These are phyloP conservation scores for Diophrys appendiculata DNA, from an alignment of 73 alveolate genomes.

Conservation along the genomic window DNA sequence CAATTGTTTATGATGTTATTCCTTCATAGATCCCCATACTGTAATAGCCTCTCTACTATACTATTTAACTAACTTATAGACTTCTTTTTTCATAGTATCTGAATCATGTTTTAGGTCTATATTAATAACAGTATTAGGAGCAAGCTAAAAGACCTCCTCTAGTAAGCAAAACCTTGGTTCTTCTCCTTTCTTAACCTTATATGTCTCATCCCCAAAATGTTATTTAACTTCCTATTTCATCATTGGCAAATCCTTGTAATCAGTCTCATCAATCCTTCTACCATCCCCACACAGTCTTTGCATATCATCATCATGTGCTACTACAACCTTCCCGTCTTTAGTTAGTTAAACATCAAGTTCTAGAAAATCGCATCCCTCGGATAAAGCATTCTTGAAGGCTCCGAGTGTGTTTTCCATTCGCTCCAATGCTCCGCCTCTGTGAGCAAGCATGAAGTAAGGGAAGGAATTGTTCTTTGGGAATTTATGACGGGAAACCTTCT, in stretches of 20 bases:
- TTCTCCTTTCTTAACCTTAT: conserved; percentile 3
- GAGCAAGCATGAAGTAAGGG: conserved; percentile 15
- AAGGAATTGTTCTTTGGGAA: neutral
- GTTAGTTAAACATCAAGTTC: conserved; percentile 64
- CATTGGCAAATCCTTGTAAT: conserved; percentile 55
- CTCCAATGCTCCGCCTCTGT: conserved; percentile 63
- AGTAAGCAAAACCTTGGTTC: conserved; percentile 35
- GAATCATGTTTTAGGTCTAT: conserved; percentile 27
- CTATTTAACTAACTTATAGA: conserved; percentile 14
- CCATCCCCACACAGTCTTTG: conserved; percentile 46
- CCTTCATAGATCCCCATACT: conserved; percentile 48
- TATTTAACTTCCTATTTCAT: conserved; percentile 8
- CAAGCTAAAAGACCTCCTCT: conserved; percentile 22
- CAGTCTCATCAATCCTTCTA: conserved; percentile 7
- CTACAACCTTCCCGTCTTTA: conserved; percentile 57
- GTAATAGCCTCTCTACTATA: conserved; percentile 38
- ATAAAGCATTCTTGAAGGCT: conserved; percentile 53
- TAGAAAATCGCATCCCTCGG: conserved; percentile 30
- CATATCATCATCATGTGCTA: conserved; percentile 51
- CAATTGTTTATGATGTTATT: neutral
- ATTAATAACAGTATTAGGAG: conserved; percentile 11
- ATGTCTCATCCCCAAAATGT: conserved; percentile 37
- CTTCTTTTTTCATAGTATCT: conserved; percentile 15
- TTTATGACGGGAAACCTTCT: neutral
- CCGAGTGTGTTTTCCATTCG: conserved; percentile 49